Conservation (phyloP, 1,284 basidiomycete genomes). For the Hypsizygus ulmarius region DNA sequence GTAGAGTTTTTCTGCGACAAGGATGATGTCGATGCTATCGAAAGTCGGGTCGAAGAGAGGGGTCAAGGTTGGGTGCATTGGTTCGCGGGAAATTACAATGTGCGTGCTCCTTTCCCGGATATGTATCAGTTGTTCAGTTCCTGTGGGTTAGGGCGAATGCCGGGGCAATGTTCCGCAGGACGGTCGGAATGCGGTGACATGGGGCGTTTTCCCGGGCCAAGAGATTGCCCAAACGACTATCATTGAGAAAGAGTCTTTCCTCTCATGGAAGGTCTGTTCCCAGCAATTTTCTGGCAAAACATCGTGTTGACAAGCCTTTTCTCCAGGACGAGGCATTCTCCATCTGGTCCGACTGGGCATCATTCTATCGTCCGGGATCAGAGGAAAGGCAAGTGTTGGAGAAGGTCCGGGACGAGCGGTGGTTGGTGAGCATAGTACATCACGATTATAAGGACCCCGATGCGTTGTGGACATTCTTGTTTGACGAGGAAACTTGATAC, state of each 20-base stretch:
- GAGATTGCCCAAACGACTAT: conserved; percentile 98
- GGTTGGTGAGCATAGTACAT: conserved; percentile 93
- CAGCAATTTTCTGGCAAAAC: neutral
- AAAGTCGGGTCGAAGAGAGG: conserved; percentile 51
- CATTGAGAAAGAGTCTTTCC: conserved; percentile 90
- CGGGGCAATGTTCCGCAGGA: conserved; percentile 78
- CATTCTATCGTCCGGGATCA: conserved; percentile 79
- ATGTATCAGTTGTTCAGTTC: conserved; percentile 3
- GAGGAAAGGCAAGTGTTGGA: conserved; percentile 75
- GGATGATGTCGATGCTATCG: conserved; percentile 64
- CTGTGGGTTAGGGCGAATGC: conserved; percentile 71
- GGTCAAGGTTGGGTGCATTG: conserved; percentile 75
- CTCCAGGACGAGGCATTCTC: conserved; percentile 91
- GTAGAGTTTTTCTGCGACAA: conserved; percentile 90
- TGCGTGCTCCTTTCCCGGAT: conserved; percentile 32
- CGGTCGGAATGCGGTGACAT: conserved; percentile 94
- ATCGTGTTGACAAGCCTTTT: neutral
- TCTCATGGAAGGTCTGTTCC: conserved; percentile 81
- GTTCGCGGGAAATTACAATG: conserved; percentile 82
- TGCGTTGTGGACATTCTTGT: conserved; percentile 87
- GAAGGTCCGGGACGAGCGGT: conserved; percentile 67
- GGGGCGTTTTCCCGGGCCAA: conserved; percentile 97
- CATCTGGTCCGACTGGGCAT: conserved; percentile 95
- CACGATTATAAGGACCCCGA: conserved; percentile 86
- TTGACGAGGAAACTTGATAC: conserved; percentile 32